Evolutionary conservation across 2,329 filamentous ascomycete genomes (phyloP), one percentile per base, ranked within the genome.

Genomic region (Atkinsonella hypoxylon): DNA sequence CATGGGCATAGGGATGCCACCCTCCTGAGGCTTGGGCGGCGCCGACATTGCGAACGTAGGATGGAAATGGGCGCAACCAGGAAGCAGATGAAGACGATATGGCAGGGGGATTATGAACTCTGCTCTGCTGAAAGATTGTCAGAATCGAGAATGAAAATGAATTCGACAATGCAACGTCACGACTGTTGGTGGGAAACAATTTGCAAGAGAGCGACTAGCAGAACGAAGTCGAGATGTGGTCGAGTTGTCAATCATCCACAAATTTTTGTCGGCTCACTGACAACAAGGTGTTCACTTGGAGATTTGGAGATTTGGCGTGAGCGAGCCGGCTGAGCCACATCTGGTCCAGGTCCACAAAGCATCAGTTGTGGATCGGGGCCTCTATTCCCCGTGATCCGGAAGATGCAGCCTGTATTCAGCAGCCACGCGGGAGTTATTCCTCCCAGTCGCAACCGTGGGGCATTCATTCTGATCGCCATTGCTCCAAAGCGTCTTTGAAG

Each of bases 211-310:
- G 43, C 13, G 15, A 22, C 13, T n/a, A 4, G 9, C 34, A 17
- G 41, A 40, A 50, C 46, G 47, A 53, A 50, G 47, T 46, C 20
- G 36, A 49, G 42, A 45, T 53, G 51, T 47, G 39, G 45, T 40
- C 52, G 50, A 39, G 40, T n/a, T 47, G 48, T 47, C 50, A 48
- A 55, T 15, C 47, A 46, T 49, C n/a, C 12, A 31, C 41, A 20
- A 20, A 38, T 48, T 39, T 44, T 45, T 13, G 15, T 45, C 32
- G 43, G 47, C 48, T 54, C 53, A 56, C 59, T 59, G 55, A 64
- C 59, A 63, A 64, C 65, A 63, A 56, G 60, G 65, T 68, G 65
- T 68, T 64, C 63, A 67, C 62, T 67, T 68, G 51, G 40, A 18
- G 11, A 10, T 20, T 67, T 68, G 51, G 40, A 18, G 11, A 10